Base-by-base conservation (phyloP, 164 flowering plant genomes). In the Umbilicus rupestris region DNA sequence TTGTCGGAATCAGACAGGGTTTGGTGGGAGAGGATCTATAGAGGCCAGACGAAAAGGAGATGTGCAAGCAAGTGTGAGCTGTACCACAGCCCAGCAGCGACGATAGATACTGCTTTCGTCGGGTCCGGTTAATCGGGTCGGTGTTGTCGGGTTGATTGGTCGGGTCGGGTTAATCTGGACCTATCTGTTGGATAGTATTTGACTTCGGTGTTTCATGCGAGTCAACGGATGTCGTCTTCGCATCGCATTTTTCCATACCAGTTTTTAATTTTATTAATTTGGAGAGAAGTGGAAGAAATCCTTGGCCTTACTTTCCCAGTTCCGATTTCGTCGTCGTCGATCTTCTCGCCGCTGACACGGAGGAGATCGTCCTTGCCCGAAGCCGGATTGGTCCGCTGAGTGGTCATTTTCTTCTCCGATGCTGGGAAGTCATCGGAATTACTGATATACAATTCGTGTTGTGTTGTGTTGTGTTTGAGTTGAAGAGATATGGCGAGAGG, bases 401-500 rank as follows among this genome's bases (percentile, higher is more conserved):
- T 35, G 0, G 6, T 41, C 44, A 41, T 41, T 41, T 8, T 41
- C 44, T 41, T 12, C 5, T 14, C 44, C 16, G 44, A 41, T 41
- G 44, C 44, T 3, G 15, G 44, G 12, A 3, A 9, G 12, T 41
- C 12, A 35, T 41, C 1, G 6, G 44, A 41, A 35, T 35, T 41
- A 9, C 44, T 41, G 44, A 9, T 41, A 41, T 41, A 9, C 44
- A 9, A 41, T 9, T 14, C 12, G 44, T 41, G 44, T 41, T 10
- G 44, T 14, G 44, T 41, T 14, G 44, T 41, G 44, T 41, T 10
- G 44, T 14, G 44, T 41, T 41, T 41, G 44, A 41, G 44, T 41
- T 41, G 12, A 41, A 7, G 44, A 41, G 29, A 52, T 52, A 52
- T 24, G 58, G 58, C 58, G 58, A 50, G 58, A 50, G 58, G 58